Evolutionary conservation across 2,329 filamentous ascomycete species (phyloP), one percentile per base, ranked within the genome.

Genomic region (Cytospora chrysosperma): DNA sequence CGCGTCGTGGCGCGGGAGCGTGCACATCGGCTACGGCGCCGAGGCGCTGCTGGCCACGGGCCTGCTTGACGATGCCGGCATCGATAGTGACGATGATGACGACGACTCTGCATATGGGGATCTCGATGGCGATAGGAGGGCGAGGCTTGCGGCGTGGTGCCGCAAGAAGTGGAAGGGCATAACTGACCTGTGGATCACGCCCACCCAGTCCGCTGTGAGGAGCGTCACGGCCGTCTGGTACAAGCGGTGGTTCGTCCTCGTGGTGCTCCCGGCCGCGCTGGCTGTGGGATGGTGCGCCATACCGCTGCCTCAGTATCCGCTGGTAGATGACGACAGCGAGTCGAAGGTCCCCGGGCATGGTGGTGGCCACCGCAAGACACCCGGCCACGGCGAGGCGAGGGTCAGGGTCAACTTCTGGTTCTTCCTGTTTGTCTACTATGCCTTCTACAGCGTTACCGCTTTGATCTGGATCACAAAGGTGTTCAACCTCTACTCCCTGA

Each of bases 401-500:
- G 87, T 89, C 5, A 82, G 84, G 66, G 82, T 89, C 68, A 88
- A 88, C 76, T 89, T 89, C 70, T 90, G 87, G 87, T 89, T 88
- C 78, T 90, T 90, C 70, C 77, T 90, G 43, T 82, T 88, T 56
- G 83, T 88, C 62, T 90, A 89, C 76, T 90, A 90, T 72, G 85
- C 86, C 62, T 83, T 88, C 68, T 90, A 90, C 74, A 89, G 87
- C 71, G 70, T 89, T 27, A 88, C 85, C 5, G 87, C 87, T 2
- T 75, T 90, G 68, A 83, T 88, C 65, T 90, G 87, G 86, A 88
- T 90, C 71, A 90, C 87, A 55, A 89, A 89, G 70, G 82, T 89
- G 6, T 90, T 90, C 73, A 90, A 90, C 69, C 79, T 90, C 26
- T 90, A 90, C 77, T 86, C 83, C 66, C 77, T 90, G 62, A 90